Percentiles rank a stretch among this genome's conserved stretches.
Evolutionary conservation across 495 filamentous ascomycete species (phyloP).

Genomic region (Talaromyces nanjingensis): DNA sequence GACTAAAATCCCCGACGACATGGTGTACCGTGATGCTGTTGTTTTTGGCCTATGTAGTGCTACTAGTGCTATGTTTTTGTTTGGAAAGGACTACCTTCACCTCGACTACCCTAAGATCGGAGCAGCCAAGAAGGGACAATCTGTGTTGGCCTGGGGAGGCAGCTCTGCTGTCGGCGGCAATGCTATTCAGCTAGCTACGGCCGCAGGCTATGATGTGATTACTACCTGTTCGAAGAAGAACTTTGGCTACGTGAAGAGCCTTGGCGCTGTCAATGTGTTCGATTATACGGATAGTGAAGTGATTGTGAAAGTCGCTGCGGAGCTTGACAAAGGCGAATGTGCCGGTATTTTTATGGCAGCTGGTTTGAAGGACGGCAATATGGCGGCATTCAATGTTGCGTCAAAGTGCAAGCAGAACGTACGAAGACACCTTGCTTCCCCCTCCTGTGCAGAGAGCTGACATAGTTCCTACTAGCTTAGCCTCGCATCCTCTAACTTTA

Average conservation of each 20-base stretch:
- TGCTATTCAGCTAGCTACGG: too few species aligned
- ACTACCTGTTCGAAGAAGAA: constrained; percentile 26
- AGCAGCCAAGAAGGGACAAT: too few species aligned
- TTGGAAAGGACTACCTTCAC: too few species aligned
- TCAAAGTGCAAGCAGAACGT: neutral
- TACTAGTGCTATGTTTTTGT: too few species aligned
- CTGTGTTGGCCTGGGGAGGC: too few species aligned
- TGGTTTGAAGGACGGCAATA: neutral
- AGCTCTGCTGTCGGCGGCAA: too few species aligned
- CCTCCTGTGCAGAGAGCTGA: neutral
- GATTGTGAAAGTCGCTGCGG: too few species aligned
- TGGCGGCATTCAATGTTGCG: neutral
- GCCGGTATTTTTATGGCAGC: neutral
- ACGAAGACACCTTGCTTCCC: neutral
- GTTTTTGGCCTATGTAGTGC: too few species aligned
- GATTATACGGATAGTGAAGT: constrained; percentile 19
- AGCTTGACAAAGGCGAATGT: neutral
- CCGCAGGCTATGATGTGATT: constrained; percentile 24
- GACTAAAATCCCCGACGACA: neutral
- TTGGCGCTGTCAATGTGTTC: constrained; percentile 28
- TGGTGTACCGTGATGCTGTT: too few species aligned
- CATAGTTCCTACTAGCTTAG: neutral
- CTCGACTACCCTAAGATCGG: too few species aligned
- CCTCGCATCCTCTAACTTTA: neutral
- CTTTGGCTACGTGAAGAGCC: constrained; percentile 23